Evolutionary conservation across 2,329 filamentous ascomycete genomes (phyloP), one percentile per base, ranked within the genome.

Genomic region (Rachicladosporium sp.): DNA sequence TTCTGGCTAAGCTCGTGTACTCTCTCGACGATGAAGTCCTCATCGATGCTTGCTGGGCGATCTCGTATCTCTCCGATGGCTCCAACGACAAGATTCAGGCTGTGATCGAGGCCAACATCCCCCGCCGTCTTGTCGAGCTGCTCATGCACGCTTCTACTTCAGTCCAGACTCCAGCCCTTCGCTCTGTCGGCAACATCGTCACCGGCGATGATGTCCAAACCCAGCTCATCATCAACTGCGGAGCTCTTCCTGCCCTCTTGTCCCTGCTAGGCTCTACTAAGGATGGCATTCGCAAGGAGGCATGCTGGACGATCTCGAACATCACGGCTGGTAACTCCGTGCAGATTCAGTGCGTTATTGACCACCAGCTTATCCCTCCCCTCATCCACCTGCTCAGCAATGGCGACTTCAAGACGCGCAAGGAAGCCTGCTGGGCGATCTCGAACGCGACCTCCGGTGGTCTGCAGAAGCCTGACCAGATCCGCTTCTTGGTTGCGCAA

Each of bases 241-340:
- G 91, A 45, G 81, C 91, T 50, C 75, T 98, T 35, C 80, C 88
- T 32, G 93, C 88, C 49, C 76, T 98, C n/a, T 70, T 96, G 37
- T 91, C 88, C 29, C 79, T 98, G 11, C 71, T 98, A 47, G 89
- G 88, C 72, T 96, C 89, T 29, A 91, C 85, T 58, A 98, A 98
- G 74, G 91, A 98, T 57, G 91, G 91, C 19, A 98, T 98, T 51
- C 86, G 91, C 50, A 98, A 98, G 73, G 91, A 98, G 66, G 91
- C 91, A 21, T 98, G 91, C 78, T 98, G 91, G 91, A 98, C 91
- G 37, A 98, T 98, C 54, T 95, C 88, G 60, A 98, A 98, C 73
- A 85, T 98, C 57, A 98, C 91, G 27, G 91, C 91, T 44, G 91
- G 91, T 46, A 98, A 98, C 72, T 94, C 89, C 30, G 86, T 82